phyloP scores from a whole-genome alignment of 768 basidiomycete genomes.

The Mycena vitilis region DNA sequence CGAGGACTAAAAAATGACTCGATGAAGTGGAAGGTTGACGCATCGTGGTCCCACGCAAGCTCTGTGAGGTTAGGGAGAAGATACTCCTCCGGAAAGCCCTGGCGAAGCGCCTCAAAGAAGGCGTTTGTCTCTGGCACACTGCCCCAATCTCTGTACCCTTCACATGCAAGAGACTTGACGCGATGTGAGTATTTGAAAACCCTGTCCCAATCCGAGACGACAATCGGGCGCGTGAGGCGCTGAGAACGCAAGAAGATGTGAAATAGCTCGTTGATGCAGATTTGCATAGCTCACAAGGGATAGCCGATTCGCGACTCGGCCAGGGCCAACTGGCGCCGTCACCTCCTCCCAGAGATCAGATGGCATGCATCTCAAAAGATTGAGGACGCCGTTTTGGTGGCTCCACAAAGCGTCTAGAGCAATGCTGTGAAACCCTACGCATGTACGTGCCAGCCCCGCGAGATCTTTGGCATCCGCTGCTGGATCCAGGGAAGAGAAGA shows the following conservation, averaged over 20 bases:
- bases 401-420: conserved; percentile 3
- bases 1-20: background rate
- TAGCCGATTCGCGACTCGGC: too few relatives aligned
- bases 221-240: background rate
- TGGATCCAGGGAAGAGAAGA: background rate
- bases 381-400: background rate
- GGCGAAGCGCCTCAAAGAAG: background rate
- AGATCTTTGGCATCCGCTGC: background rate
- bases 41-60: background rate
- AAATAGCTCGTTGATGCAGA: too few relatives aligned
- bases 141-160: background rate
- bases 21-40: background rate
- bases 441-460: background rate
- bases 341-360: background rate
- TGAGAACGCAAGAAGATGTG: background rate
- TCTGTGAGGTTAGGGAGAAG: background rate
- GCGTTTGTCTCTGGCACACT: background rate
- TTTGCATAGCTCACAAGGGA: background rate
- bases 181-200: background rate
- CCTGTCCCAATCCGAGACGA: conserved; percentile 3
- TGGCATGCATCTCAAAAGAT: conserved; percentile 9
- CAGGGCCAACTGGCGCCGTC: background rate
- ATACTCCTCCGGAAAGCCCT: background rate
- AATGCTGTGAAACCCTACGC: background rate
- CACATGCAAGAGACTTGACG: background rate